Conservation (phyloP, 2,329 filamentous ascomycete genomes). For the Scedosporium dehoogii region DNA sequence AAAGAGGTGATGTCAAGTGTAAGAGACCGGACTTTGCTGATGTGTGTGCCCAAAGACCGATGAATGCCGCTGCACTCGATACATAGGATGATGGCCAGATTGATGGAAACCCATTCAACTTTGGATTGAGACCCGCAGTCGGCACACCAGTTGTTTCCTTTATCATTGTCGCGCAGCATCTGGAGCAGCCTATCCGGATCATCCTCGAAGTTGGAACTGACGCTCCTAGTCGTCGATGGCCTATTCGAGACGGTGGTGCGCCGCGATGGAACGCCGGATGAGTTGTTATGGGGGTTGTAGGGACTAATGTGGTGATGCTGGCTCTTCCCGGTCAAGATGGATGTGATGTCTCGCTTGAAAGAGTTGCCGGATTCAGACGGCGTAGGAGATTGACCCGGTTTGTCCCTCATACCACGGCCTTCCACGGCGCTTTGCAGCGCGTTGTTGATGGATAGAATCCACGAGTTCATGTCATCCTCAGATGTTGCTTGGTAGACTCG, state of each 20-base stretch:
- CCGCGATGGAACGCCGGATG: conserved; percentile 55
- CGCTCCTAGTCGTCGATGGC: conserved; percentile 59
- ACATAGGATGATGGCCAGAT: conserved; percentile 89
- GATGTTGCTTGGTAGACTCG: conserved; percentile 96
- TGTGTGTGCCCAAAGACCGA: conserved; percentile 89
- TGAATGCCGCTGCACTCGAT: conserved; percentile 98
- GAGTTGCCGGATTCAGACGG: conserved; percentile 13
- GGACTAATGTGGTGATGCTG: conserved; percentile 46
- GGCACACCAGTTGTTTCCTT: conserved; percentile 87
- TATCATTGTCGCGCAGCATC: conserved; percentile 77
- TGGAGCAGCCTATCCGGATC: conserved; percentile 79
- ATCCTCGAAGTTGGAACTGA: conserved; percentile 67
- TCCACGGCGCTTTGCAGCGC: conserved; percentile 94
- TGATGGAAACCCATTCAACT: conserved; percentile 98
- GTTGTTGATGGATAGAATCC: conserved; percentile 96
- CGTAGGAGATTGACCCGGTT: conserved; percentile 19
- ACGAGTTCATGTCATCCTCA: conserved; percentile 94
- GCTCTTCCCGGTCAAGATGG: conserved; percentile 86
- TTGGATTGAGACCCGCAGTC: conserved; percentile 88
- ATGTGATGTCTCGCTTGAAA: conserved; percentile 77
- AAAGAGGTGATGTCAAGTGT: conserved; percentile 95
- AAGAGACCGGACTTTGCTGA: conserved; percentile 91
- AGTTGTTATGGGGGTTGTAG: conserved; percentile 32
- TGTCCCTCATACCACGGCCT: conserved; percentile 53
- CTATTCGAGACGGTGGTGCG: conserved; percentile 87